Evolutionary conservation across 352 stramenopile species (phyloP), one percentile per base, ranked within the genome.

Genomic region (Pythium apleroticum): DNA sequence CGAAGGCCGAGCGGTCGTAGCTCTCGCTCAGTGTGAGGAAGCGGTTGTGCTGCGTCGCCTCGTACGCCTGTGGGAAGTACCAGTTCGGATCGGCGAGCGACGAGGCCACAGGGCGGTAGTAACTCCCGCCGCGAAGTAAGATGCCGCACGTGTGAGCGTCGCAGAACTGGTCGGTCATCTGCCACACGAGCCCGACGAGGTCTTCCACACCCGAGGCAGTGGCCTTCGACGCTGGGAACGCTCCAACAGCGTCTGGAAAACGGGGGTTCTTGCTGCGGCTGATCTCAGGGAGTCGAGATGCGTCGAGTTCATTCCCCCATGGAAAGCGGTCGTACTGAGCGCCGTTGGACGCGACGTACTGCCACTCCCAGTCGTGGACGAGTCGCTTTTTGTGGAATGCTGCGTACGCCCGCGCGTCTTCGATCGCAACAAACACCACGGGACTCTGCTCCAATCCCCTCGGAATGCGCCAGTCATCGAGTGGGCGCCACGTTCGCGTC

Each of bases 151-250:
- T 95, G 68, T 92, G 88, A 3, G 60, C 60, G 56, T 96, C 88
- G 50, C 84, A 92, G 57, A 94, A 95, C 52, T 82, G 63, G 54
- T 94, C 85, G 6, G 88, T 95, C 84, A 93, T 93, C 57, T 96
- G 85, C 85, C 86, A 96, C 22, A 96, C 76, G 60, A 89, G 84
- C 0, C 86, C 88, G 4, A 92, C 77, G 11, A 96, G 74, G 53
- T 95, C 88, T 65, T 93, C 69, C 15, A 95, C 82, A 0, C 74
- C 73, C 9, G 84, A 84, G 11, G 60, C 67, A 0, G 58, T 69
- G 5, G 81, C 89, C 14, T 75, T 73, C 30, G 84, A 81, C 1
- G 17, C 68, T 4, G 77, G 43, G 53, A 88, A 79, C 10, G 75
- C 85, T 0, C 81, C 84, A n/a, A 95, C 73, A 1, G 73, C 41